phyloP scores from a whole-genome alignment of 129 eudicot species.

The Helianthus annuus region HanXRQr2.0-SUNRISE NC_035438.2:6722413-6722912 shows the following conservation, averaged over 20 bases:
- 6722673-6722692: conserved; percentile 1
- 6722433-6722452: too few species aligned
- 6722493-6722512: too few species aligned
- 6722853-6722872: conserved; percentile 33
- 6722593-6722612: conserved; percentile 52
- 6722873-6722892: conserved; percentile 40
- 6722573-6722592: conserved; percentile 13
- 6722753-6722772: conserved; percentile 42
- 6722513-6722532: too few species aligned
- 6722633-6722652: conserved; percentile 70
- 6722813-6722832: conserved; percentile 55
- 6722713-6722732: not conserved
- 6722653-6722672: conserved; percentile 95
- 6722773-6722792: conserved; percentile 99
- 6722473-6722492: too few species aligned
- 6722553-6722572: not conserved
- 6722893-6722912: conserved; percentile 84
- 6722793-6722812: conserved; percentile 83
- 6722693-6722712: not conserved
- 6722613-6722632: conserved; percentile 40
- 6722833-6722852: conserved; percentile 3
- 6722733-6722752: not conserved
- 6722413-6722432: too few species aligned
- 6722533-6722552: too few species aligned
- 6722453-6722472: too few species aligned